Evolutionary conservation across 352 stramenopile genomes (phyloP), one percentile per base, ranked within the genome.

Genomic region (Pythium utonaiense): DNA sequence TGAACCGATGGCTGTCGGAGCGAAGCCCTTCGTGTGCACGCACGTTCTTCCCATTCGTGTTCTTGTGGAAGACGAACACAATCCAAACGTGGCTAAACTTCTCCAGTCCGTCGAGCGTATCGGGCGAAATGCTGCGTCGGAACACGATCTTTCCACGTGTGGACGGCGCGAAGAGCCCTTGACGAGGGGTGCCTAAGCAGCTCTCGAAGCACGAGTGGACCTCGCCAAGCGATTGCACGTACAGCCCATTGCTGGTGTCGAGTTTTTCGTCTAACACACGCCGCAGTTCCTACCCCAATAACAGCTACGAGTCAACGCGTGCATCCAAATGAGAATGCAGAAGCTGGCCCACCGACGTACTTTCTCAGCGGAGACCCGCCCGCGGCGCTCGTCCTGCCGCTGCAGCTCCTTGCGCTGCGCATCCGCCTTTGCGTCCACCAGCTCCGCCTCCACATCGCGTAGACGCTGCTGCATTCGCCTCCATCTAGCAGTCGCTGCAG

Each of bases 1-100:
- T 92, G 67, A 86, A 74, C 6, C 83, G 77, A 70, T 92, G 78
- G 53, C 82, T 89, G 67, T 90, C 78, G 3, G 82, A 77, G 33
- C 79, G 71, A 27, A 91, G 74, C 21, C 80, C 79, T 31, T 75
- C 49, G 41, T 91, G 80, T 7, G 80, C 83, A 38, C 79, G 71
- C 40, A 68, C 59, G 34, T 93, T 93, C 64, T 89, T 93, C 51
- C 87, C 73, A 62, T 96, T 96, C 12, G 88, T 96, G 64, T 96
- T 96, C 64, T 86, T 71, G 56, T 96, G 86, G 55, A 96, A 96
- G 12, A 95, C 78, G 50, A 96, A 96, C 6, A 95, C 53, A 40
- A 96, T 79, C 88, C 88, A 96, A n/a, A 92, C 69, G 45, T 96
- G 86, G 44, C 80, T 95, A 45, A 95, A 96, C 7, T 77, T 54